These are phyloP conservation scores for Zygosaccharomyces sapae DNA, from an alignment of 1,139 yeast species.

Conservation along the genomic window DNA sequence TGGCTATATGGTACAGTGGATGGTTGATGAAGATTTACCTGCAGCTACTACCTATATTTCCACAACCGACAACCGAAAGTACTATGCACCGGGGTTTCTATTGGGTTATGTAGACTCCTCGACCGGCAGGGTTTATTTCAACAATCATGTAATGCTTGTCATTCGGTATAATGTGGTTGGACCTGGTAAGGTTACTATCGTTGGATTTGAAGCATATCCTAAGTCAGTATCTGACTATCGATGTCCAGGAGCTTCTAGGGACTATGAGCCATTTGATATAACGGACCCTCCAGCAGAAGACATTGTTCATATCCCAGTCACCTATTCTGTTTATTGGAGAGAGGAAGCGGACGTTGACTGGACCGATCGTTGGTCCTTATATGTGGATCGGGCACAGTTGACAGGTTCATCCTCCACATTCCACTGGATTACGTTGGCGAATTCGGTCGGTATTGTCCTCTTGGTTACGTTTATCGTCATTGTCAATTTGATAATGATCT, in stretches of 20 bases:
- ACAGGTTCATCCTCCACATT: constrained; percentile 22
- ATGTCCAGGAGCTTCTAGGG: constrained; percentile 66
- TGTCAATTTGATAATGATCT: constrained; percentile 18
- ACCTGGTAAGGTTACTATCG: constrained; percentile 54
- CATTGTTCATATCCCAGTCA: constrained; percentile 55
- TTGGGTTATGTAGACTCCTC: constrained; percentile 60
- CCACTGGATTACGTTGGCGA: constrained; percentile 32
- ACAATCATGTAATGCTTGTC: constrained; percentile 80
- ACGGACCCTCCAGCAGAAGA: constrained; percentile 36
- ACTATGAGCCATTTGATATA: constrained; percentile 53
- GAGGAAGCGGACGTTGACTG: constrained; percentile 69
- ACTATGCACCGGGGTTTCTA: constrained; percentile 85
- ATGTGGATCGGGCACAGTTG: constrained; percentile 51
- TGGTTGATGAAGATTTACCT: constrained; percentile 70
- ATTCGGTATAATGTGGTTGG: constrained; percentile 64
- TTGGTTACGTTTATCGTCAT: constrained; percentile 23
- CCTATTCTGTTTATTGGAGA: constrained; percentile 87
- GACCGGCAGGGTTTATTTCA: constrained; percentile 51
- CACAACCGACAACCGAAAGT: constrained; percentile 54
- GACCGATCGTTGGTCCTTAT: constrained; percentile 71
- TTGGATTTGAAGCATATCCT: constrained; percentile 89
- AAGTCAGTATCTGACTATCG: constrained; percentile 64
- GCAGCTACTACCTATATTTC: constrained; percentile 84
- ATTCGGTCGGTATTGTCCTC: constrained; percentile 25
- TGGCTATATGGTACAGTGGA: constrained; percentile 81